Conservation (phyloP, 2,329 filamentous ascomycete species). For the Cercospora sojina region DNA sequence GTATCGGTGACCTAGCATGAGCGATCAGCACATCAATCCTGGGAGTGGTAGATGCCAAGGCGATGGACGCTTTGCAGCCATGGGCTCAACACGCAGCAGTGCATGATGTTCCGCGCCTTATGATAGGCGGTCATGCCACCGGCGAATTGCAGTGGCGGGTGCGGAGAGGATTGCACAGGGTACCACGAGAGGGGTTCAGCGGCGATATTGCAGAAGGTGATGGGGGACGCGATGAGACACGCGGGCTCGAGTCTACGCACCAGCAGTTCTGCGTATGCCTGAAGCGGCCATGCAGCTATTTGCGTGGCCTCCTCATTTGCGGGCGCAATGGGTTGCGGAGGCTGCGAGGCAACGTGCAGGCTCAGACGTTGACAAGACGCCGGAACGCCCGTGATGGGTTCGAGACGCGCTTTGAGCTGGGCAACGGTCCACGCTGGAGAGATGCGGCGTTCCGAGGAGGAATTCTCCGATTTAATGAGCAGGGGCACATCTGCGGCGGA, state of each 20-base stretch:
- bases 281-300: slow-evolving; percentile 65
- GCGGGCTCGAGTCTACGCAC: slow-evolving; percentile 55
- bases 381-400: slow-evolving; percentile 89
- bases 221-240: slow-evolving; percentile 10
- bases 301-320: slow-evolving; percentile 69
- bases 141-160: not conserved
- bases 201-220: slow-evolving; percentile 11
- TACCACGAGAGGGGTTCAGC: not conserved
- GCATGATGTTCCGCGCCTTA: not conserved
- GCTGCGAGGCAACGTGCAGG: slow-evolving; percentile 64
- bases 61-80: not conserved
- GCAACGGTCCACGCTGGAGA: slow-evolving; percentile 88
- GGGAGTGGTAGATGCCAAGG: not conserved
- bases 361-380: slow-evolving; percentile 73
- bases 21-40: not conserved
- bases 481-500: slow-evolving; percentile 71
- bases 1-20: slow-evolving; percentile 69
- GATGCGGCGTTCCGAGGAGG: slow-evolving; percentile 83
- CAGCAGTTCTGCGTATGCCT: slow-evolving; percentile 74
- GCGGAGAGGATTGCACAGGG: not conserved
- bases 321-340: slow-evolving; percentile 65
- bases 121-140: not conserved
- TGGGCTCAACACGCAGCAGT: not conserved
- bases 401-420: slow-evolving; percentile 81
- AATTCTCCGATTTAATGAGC: slow-evolving; percentile 71